phyloP scores from a whole-genome alignment of 345 rosid genomes.

The Salix viminalis region DNA sequence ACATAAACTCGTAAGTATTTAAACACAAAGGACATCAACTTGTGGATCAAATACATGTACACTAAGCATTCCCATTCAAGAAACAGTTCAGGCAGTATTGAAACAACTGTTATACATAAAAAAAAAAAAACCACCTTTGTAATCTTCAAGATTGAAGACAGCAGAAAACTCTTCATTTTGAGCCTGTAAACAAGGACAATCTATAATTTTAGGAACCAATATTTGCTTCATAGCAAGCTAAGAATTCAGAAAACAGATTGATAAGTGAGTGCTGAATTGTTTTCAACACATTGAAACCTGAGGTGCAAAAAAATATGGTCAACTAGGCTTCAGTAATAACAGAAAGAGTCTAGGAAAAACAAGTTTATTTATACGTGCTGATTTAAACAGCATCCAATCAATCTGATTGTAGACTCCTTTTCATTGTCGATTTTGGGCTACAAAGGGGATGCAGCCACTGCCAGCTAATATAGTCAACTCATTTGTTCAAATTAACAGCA shows the following conservation, averaged over 20 bases:
- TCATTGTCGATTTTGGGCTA: not conserved
- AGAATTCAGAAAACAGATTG: not conserved
- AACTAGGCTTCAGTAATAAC: not conserved
- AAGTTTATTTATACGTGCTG: not conserved
- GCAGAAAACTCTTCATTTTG: slow-evolving; percentile 78
- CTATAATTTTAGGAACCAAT: slow-evolving; percentile 4
- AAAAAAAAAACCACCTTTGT: slow-evolving; percentile 54
- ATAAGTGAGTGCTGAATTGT: not conserved
- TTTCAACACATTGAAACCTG: not conserved
- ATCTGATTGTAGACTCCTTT: not conserved
- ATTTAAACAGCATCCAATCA: not conserved
- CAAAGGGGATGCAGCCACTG: not conserved
- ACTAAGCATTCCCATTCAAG: not conserved
- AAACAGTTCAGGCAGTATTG: not conserved
- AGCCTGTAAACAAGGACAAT: slow-evolving; percentile 47
- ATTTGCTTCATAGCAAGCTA: not conserved
- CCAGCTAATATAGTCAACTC: not conserved
- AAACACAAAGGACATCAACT: not conserved
- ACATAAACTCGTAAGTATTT: not conserved
- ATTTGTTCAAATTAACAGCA: not conserved
- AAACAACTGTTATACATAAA: not conserved
- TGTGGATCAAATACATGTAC: not conserved
- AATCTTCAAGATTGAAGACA: slow-evolving; percentile 89
- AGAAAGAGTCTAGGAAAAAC: not conserved
- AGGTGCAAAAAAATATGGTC: not conserved